phyloP scores from a whole-genome alignment of 2,329 filamentous ascomycete species.

The Chrysoporthe puriensis region DNA sequence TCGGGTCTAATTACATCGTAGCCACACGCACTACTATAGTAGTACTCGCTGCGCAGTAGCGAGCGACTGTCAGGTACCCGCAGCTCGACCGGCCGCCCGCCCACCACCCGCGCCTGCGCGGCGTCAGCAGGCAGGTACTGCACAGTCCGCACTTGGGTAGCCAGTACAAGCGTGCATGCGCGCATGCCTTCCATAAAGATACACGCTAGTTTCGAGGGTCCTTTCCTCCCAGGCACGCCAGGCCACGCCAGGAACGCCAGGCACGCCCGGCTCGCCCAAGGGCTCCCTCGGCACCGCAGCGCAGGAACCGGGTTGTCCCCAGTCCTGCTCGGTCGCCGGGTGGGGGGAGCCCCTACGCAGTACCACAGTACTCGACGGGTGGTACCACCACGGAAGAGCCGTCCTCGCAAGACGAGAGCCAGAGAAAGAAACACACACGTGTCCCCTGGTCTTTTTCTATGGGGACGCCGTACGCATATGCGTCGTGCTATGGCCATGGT shows the following conservation, averaged over 20 bases:
- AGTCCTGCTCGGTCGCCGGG: background rate
- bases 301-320: background rate
- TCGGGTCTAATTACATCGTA: background rate
- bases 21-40: background rate
- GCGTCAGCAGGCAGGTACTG: no score
- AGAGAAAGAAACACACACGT: constrained; percentile 8
- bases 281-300: background rate
- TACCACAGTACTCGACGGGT: no score
- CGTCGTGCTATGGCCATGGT: no score
- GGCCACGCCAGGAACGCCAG: background rate
- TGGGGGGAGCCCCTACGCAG: background rate
- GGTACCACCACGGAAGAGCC: background rate
- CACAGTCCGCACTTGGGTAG: no score
- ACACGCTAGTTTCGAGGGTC: no score
- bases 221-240: background rate
- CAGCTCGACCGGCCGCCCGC: no score
- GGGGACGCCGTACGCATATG: background rate
- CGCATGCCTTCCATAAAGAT: no score
- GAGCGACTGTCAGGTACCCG: background rate
- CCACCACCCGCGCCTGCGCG: no score
- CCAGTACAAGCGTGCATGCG: no score
- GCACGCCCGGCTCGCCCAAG: background rate
- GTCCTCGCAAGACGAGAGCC: background rate
- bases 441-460: background rate
- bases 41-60: background rate